Conservation (phyloP, 306 rosid species). For the Corylus americana region DNA sequence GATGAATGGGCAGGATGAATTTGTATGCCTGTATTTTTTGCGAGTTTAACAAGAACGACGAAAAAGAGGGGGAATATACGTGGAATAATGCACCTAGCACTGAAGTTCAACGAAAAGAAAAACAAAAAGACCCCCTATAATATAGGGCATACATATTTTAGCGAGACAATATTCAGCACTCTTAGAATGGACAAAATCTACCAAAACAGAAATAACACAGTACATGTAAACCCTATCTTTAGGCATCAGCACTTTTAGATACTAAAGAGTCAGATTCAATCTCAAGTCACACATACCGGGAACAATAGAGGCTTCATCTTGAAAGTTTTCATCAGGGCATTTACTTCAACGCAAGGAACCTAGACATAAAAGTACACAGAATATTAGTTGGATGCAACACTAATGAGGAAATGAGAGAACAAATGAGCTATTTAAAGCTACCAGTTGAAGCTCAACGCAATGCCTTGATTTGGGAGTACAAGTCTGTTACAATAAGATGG, state of each 20-base stretch:
- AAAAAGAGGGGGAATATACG: background rate
- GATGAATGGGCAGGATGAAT: constrained; percentile 9
- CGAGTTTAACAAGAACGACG: background rate
- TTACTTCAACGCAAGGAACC: constrained; percentile 93
- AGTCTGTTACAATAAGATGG: background rate
- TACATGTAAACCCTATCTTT: constrained; percentile 10
- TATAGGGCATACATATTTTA: background rate
- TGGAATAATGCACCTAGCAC: background rate
- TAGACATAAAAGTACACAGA: constrained; percentile 43
- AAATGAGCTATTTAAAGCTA: constrained; percentile 1
- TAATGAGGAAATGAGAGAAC: background rate
- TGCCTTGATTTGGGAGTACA: constrained; percentile 3
- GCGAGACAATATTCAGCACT: background rate
- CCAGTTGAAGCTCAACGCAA: constrained; percentile 16
- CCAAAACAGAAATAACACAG: constrained; percentile 2
- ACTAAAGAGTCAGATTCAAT: constrained; percentile 7
- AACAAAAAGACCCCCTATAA: background rate
- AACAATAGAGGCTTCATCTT: constrained; percentile 78
- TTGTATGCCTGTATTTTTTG: constrained; percentile 10
- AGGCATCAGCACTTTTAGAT: constrained; percentile 13
- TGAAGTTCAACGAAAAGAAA: background rate
- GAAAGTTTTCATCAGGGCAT: constrained; percentile 90
- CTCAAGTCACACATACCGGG: constrained; percentile 61
- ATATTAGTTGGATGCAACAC: constrained; percentile 15
- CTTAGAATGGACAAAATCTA: constrained; percentile 8